A percentile compares a stretch with the other conserved stretches of the same genome.
Evolutionary conservation across 192 early-diverging fungal genomes (phyloP).

Genomic region (Coemansia sp.): DNA sequence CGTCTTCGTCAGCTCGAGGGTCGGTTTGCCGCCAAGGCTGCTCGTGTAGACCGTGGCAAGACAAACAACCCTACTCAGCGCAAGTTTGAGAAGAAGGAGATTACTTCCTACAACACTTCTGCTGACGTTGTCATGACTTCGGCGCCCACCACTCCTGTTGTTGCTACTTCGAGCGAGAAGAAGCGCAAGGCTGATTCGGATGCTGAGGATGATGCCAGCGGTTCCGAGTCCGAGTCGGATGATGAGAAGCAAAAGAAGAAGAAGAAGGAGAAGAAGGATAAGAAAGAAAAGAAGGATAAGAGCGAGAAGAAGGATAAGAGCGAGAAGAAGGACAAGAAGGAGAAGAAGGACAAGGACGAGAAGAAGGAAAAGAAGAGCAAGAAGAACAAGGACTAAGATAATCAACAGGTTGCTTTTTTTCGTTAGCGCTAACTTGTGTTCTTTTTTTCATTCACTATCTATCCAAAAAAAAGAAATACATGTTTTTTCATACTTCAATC

Average conservation of each 20-base stretch:
- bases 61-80: slow-evolving; percentile 37
- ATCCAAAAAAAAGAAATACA: background rate
- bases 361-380: slow-evolving; percentile 9
- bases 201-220: slow-evolving; percentile 24
- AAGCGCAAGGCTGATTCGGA: slow-evolving; percentile 55
- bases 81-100: slow-evolving; percentile 56
- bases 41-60: slow-evolving; percentile 68
- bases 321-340: slow-evolving; percentile 23
- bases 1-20: slow-evolving; percentile 90
- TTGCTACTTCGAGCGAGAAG: slow-evolving; percentile 34
- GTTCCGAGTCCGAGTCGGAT: background rate
- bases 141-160: slow-evolving; percentile 16
- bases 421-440: too few relatives aligned
- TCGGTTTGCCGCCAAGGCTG: slow-evolving; percentile 66
- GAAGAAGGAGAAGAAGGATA: slow-evolving; percentile 42
- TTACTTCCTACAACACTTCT: slow-evolving; percentile 57
- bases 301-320: slow-evolving; percentile 32
- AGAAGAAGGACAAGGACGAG: slow-evolving; percentile 33
- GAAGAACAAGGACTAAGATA: slow-evolving; percentile 40
- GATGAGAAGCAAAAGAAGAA: slow-evolving; percentile 51
- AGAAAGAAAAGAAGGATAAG: slow-evolving; percentile 53
- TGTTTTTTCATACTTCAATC: background rate
- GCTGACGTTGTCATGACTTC: slow-evolving; percentile 41
- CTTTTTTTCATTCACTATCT: background rate
- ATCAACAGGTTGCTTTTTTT: background rate